These are phyloP conservation scores for Termitomyces sp. DNA, from an alignment of 768 basidiomycete species.

Conservation along the genomic window DNA sequence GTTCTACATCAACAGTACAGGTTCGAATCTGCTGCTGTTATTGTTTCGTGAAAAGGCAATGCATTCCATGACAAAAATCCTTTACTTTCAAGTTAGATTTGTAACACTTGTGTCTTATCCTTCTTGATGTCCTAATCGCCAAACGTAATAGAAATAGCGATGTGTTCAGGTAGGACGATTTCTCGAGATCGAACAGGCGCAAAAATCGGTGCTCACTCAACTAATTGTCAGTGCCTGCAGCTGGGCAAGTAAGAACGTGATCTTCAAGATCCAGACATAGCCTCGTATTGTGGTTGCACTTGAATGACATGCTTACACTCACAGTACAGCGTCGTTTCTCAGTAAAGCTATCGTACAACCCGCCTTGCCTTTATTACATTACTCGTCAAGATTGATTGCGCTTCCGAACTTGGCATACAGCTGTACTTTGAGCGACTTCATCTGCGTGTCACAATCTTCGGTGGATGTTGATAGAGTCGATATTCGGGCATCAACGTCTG, in stretches of 20 bases:
- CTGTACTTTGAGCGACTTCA: constrained; percentile 77
- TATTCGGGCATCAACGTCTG: constrained; percentile 55
- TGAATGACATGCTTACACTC: no score
- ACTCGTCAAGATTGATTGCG: constrained; percentile 91
- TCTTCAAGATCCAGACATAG: not conserved
- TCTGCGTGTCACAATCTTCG: constrained; percentile 67
- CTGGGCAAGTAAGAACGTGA: not conserved
- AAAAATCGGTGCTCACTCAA: not conserved
- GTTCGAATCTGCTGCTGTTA: not conserved
- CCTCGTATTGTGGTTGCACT: not conserved
- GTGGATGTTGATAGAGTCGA: constrained; percentile 46
- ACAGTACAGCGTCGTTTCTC: not conserved
- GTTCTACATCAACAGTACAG: not conserved
- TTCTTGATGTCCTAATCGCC: not conserved
- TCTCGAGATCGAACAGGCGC: not conserved
- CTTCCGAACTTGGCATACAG: constrained; percentile 91
- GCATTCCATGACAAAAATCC: not conserved
- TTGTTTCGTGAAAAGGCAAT: not conserved
- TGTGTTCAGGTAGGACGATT: not conserved
- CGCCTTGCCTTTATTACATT: constrained; percentile 1
- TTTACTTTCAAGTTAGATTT: not conserved
- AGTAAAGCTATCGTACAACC: not conserved
- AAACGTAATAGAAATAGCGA: not conserved
- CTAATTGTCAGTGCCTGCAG: no score
- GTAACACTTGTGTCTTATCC: not conserved